A percentile compares a stretch with the other conserved stretches of the same genome.
Evolutionary conservation across 2,329 filamentous ascomycete genomes (phyloP).

Genomic region (Aspergillus arachidicola): DNA sequence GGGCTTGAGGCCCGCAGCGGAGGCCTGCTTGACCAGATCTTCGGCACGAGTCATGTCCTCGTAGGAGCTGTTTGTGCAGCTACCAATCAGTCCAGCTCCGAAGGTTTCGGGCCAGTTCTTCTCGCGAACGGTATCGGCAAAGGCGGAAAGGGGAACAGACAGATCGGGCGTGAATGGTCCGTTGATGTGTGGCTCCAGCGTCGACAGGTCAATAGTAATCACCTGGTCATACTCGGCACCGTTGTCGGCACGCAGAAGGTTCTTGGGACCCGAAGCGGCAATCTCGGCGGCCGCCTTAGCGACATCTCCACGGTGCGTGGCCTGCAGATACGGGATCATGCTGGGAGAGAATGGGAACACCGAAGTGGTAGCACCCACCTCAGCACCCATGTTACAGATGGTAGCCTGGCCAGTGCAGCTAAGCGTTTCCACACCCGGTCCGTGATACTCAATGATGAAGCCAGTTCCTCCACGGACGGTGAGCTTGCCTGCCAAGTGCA

Average conservation of each 20-base stretch:
- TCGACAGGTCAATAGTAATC: conserved; percentile 86
- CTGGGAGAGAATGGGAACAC: conserved; percentile 89
- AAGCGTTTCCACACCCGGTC: conserved; percentile 83
- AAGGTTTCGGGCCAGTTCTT: conserved; percentile 91
- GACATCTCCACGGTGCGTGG: conserved; percentile 76
- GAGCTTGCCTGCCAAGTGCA: conserved; percentile 82
- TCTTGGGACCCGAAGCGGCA: conserved; percentile 60
- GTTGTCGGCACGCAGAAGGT: conserved; percentile 74
- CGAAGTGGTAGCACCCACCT: conserved; percentile 93
- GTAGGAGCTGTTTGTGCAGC: conserved; percentile 98
- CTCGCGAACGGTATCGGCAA: conserved; percentile 79
- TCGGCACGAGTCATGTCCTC: conserved; percentile 98
- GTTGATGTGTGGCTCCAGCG: conserved; percentile 93
- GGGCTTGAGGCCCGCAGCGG: conserved; percentile 84
- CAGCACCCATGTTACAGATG: conserved; percentile 82
- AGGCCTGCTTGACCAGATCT: conserved; percentile 87
- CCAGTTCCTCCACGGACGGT: conserved; percentile 94
- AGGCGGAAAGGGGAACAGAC: conserved; percentile 86
- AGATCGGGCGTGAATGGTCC: conserved; percentile 96
- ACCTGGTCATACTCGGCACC: conserved; percentile 87
- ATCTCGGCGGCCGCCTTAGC: conserved; percentile 67
- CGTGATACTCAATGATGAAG: conserved; percentile 92
- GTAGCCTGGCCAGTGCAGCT: conserved; percentile 94
- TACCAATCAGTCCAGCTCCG: conserved; percentile 91
- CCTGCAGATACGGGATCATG: conserved; percentile 81